Evolutionary conservation across 73 alveolate genomes (phyloP).

Genomic region (Paramecium bursaria): DNA sequence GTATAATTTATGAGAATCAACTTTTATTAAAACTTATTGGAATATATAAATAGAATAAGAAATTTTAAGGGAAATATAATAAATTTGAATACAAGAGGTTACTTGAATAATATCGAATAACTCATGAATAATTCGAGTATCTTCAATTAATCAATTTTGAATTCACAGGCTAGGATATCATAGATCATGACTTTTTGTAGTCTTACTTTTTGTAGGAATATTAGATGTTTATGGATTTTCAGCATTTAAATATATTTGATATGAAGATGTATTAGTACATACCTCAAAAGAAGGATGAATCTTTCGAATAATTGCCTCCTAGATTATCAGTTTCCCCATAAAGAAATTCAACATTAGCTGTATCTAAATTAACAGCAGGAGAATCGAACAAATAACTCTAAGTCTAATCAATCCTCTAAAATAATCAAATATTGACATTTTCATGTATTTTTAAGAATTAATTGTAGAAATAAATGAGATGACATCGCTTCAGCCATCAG

Average conservation of each 20-base stretch:
- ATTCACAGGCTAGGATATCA: no score
- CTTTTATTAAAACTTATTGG: not conserved
- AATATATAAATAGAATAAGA: not conserved
- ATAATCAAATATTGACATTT: not conserved
- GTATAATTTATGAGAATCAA: constrained; percentile 1
- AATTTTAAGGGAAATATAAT: not conserved
- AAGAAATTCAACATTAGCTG: not conserved
- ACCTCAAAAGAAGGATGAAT: not conserved
- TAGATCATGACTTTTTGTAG: no score
- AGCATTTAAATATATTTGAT: not conserved
- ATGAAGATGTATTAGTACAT: not conserved
- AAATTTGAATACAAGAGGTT: not conserved
- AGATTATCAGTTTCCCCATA: not conserved
- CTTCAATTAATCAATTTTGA: constrained; percentile 20
- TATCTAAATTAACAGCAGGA: not conserved
- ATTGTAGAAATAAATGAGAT: not conserved
- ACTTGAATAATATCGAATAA: not conserved
- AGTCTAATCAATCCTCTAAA: not conserved
- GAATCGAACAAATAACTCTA: not conserved
- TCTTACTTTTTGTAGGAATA: no score
- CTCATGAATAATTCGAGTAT: constrained; percentile 8
- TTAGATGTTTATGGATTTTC: no score
- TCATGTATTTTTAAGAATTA: not conserved
- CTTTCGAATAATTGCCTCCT: not conserved
- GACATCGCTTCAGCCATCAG: constrained; percentile 9